Evolutionary conservation across 129 eudicot genomes (phyloP).

Genomic region (Helianthus tuberosus): DNA sequence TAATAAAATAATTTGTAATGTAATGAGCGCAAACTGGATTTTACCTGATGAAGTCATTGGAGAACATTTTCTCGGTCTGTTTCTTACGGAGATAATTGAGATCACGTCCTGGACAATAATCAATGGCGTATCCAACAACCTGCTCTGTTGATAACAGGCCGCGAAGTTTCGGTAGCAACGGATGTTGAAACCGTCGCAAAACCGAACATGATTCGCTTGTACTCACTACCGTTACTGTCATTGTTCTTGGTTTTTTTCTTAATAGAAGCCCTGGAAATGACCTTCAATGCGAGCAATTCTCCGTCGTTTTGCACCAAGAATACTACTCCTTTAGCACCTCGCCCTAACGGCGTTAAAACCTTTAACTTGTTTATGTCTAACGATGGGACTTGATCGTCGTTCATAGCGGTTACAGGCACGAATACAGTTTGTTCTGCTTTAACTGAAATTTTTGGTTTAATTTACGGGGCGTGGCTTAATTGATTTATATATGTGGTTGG

Average conservation of each 20-base stretch:
- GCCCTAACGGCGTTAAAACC: conserved; percentile 65
- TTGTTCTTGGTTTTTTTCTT: conserved; percentile 41
- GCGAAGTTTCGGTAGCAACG: conserved; percentile 73
- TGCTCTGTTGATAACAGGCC: conserved; percentile 66
- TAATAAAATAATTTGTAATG: neutral
- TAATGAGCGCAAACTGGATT: neutral
- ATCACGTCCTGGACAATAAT: conserved; percentile 92
- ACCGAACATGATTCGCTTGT: conserved; percentile 68
- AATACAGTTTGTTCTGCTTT: neutral
- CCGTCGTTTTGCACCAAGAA: conserved; percentile 51
- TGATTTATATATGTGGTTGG: conserved; percentile 27
- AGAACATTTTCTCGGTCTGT: conserved; percentile 89
- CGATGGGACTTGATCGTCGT: conserved; percentile 32
- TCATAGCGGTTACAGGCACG: conserved; percentile 33
- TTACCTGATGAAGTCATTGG: conserved; percentile 90
- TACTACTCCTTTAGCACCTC: conserved; percentile 98
- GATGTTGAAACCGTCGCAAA: conserved; percentile 58
- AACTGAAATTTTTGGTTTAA: neutral
- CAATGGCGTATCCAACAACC: conserved; percentile 84
- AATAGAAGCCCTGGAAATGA: conserved; percentile 58
- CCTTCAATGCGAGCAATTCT: conserved; percentile 69
- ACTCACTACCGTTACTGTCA: conserved; percentile 48
- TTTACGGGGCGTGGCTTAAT: neutral
- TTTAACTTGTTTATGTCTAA: conserved; percentile 47
- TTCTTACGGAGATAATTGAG: conserved; percentile 59